A percentile compares a stretch with the other conserved stretches of the same genome.
phyloP scores from a whole-genome alignment of 2,329 filamentous ascomycete species.

The Aspergillus sp. region DNA sequence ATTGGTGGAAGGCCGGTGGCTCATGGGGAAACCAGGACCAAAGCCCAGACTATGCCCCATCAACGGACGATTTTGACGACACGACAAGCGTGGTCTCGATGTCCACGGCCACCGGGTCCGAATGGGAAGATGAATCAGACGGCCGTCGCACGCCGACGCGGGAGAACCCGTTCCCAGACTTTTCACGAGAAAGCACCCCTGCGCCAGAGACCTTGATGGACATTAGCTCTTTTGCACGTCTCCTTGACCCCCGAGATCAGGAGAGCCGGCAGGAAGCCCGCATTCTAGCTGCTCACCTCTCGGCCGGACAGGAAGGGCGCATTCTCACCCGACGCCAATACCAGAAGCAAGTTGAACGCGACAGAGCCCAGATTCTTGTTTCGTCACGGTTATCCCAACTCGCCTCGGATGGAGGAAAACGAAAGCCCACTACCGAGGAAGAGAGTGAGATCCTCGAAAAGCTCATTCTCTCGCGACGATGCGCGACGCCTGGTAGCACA shows the following conservation, averaged over 20 bases:
- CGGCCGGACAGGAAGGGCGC: constrained; percentile 52
- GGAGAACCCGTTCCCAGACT: constrained; percentile 54
- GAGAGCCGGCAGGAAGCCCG: constrained; percentile 80
- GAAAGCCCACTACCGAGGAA: constrained; percentile 48
- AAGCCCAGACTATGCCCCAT: constrained; percentile 73
- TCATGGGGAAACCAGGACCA: constrained; percentile 81
- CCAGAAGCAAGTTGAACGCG: constrained; percentile 63
- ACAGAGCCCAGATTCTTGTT: constrained; percentile 67
- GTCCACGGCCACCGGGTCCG: constrained; percentile 53
- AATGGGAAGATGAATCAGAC: constrained; percentile 50
- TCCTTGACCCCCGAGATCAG: constrained; percentile 75
- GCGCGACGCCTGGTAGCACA: constrained; percentile 7
- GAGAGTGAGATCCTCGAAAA: constrained; percentile 60
- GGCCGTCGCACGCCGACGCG: constrained; percentile 72
- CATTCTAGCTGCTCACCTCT: constrained; percentile 76
- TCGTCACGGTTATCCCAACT: constrained; percentile 41
- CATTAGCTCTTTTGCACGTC: constrained; percentile 68
- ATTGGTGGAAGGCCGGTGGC: constrained; percentile 79
- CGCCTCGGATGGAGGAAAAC: constrained; percentile 17
- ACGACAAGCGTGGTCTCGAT: constrained; percentile 77
- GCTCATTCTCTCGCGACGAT: constrained; percentile 56
- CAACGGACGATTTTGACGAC: constrained; percentile 61
- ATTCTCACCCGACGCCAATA: constrained; percentile 83
- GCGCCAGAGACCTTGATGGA: constrained; percentile 63
- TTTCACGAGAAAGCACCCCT: constrained; percentile 49